Percentiles rank a stretch among this genome's conserved stretches.
These are phyloP conservation scores for Macadamia integrifolia DNA, from an alignment of 164 flowering plant species.

Conservation along the genomic window DNA sequence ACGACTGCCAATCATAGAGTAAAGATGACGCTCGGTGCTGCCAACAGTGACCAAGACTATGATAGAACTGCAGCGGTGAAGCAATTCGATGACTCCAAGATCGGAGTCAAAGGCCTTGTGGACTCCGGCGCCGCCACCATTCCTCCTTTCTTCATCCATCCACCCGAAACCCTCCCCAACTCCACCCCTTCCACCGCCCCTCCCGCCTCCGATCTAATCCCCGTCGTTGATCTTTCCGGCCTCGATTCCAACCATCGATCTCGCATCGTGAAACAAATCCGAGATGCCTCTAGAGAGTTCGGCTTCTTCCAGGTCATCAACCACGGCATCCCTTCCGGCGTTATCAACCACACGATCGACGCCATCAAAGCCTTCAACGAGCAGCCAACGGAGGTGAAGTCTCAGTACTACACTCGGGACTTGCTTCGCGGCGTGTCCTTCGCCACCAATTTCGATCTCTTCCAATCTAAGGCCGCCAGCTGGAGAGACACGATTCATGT, in stretches of 20 bases:
- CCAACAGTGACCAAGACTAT: background rate
- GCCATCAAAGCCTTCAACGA: conserved; percentile 1
- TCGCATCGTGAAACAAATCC: background rate
- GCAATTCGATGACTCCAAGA: conserved; percentile 30
- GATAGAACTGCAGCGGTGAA: conserved; percentile 24
- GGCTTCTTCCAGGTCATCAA: conserved; percentile 1
- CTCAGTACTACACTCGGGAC: background rate
- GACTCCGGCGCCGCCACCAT: conserved; percentile 23
- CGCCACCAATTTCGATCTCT: background rate
- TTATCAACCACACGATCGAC: background rate
- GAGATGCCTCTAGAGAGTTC: background rate
- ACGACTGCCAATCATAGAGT: background rate
- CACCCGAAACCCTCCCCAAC: background rate
- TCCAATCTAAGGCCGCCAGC: conserved; percentile 1
- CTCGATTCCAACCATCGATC: background rate
- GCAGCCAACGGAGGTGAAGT: background rate
- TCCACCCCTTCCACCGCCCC: background rate
- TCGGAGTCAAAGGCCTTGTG: conserved; percentile 38
- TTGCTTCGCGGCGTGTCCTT: background rate
- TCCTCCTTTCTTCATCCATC: background rate
- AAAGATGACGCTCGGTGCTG: background rate
- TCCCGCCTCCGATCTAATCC: background rate
- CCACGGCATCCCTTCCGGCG: background rate
- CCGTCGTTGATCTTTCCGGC: background rate
- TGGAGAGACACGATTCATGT: background rate